phyloP scores from a whole-genome alignment of 2,329 filamentous ascomycete species.

The Fusarium begoniae region DNA sequence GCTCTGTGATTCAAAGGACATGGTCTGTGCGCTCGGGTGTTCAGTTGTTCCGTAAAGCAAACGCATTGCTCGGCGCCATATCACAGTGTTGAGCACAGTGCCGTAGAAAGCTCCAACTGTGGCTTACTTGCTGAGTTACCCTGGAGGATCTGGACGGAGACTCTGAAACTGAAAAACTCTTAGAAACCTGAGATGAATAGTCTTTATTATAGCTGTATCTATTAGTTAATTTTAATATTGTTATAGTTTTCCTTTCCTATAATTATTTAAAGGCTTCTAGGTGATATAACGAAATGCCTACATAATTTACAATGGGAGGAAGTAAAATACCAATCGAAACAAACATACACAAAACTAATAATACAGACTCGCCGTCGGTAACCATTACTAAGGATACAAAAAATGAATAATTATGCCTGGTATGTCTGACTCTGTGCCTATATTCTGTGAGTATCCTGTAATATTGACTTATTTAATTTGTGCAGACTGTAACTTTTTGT shows the following conservation, averaged over 20 bases:
- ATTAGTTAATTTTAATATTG: fast-evolving
- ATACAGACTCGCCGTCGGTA: no score
- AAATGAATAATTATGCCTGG: fast-evolving
- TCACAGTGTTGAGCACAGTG: background rate
- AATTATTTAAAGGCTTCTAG: no score
- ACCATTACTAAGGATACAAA: background rate
- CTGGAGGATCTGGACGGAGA: background rate
- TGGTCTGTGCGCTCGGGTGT: background rate
- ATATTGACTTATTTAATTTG: background rate
- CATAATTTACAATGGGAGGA: no score
- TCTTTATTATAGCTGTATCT: background rate
- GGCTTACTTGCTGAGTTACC: background rate
- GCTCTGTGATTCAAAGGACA: background rate
- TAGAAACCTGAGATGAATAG: background rate
- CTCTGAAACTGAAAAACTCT: background rate
- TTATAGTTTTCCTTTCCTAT: fast-evolving
- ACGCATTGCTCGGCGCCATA: background rate
- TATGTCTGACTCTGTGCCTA: fast-evolving
- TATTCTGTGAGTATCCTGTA: fast-evolving
- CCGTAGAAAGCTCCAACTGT: background rate
- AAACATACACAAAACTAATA: no score
- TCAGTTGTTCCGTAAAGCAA: background rate
- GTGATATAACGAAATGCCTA: no score
- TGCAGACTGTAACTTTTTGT: no score
- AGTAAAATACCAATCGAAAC: no score